Conservation (phyloP, 1,284 basidiomycete species). For the Golubevia pallescens region DNA sequence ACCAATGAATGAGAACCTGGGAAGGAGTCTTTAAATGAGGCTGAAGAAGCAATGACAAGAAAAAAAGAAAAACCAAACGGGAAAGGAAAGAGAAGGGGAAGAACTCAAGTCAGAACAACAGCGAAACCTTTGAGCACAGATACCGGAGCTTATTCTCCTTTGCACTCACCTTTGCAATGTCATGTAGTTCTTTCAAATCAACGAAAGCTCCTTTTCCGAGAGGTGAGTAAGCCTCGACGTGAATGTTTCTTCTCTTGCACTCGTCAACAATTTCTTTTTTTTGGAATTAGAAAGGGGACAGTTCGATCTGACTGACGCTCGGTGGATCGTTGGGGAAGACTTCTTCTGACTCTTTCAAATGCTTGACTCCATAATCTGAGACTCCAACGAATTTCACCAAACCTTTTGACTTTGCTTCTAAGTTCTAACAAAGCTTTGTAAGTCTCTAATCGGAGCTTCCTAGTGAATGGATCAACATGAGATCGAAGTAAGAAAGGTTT, state of each 20-base stretch:
- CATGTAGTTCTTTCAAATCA: constrained; percentile 14
- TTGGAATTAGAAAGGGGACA: constrained; percentile 26
- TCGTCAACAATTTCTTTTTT: constrained; percentile 12
- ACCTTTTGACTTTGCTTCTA: background rate
- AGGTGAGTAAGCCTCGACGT: constrained; percentile 17
- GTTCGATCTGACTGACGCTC: constrained; percentile 12
- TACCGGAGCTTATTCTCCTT: no score
- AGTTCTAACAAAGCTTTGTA: constrained; percentile 6
- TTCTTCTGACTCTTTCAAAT: constrained; percentile 9
- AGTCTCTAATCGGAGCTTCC: constrained; percentile 10
- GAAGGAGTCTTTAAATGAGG: constrained; percentile 31
- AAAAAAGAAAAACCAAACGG: no score
- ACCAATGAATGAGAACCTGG: constrained; percentile 27
- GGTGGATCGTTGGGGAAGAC: background rate
- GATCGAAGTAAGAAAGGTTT: constrained; percentile 6
- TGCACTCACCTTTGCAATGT: constrained; percentile 4
- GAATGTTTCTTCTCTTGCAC: constrained; percentile 14
- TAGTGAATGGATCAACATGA: constrained; percentile 8
- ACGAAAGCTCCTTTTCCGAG: constrained; percentile 21
- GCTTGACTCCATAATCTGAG: constrained; percentile 10
- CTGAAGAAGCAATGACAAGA: constrained; percentile 10
- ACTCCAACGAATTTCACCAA: constrained; percentile 9
- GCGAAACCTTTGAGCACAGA: no score
- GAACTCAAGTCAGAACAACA: no score
- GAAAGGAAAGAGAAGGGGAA: no score